phyloP scores from a whole-genome alignment of 2,329 filamentous ascomycete genomes.

The Colletotrichum sojae region DNA sequence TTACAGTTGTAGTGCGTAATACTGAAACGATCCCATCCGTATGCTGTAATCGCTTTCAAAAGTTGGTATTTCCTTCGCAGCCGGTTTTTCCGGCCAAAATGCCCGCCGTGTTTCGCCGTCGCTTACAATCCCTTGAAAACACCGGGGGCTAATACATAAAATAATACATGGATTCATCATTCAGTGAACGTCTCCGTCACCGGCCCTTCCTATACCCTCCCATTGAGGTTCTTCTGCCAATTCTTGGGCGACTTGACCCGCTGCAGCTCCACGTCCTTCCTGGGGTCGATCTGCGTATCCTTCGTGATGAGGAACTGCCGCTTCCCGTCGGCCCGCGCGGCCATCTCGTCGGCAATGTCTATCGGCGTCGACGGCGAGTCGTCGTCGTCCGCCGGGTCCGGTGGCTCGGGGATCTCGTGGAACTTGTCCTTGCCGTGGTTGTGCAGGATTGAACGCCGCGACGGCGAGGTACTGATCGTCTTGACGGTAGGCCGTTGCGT shows the following conservation, averaged over 20 bases:
- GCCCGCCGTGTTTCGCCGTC: not conserved
- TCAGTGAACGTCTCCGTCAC: not conserved
- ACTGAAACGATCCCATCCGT: conserved; percentile 22
- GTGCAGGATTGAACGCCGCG: conserved; percentile 26
- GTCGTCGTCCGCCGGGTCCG: not conserved
- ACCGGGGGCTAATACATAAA: not conserved
- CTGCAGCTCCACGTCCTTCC: conserved; percentile 22
- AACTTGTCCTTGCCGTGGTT: conserved; percentile 21
- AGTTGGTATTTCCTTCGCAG: conserved; percentile 7
- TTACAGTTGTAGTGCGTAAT: too few species aligned
- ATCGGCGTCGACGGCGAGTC: conserved; percentile 27
- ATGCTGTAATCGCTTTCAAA: not conserved
- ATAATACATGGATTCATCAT: conserved; percentile 1
- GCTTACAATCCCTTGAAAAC: conserved; percentile 13
- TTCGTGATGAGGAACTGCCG: conserved; percentile 25
- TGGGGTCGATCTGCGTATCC: not conserved
- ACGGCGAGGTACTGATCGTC: not conserved
- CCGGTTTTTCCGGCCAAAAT: not conserved
- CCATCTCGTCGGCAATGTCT: conserved; percentile 36
- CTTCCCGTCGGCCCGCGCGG: conserved; percentile 32
- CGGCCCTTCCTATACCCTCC: not conserved
- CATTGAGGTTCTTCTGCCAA: conserved; percentile 14
- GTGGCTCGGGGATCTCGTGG: conserved; percentile 11
- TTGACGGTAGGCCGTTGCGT: conserved; percentile 37
- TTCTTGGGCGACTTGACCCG: conserved; percentile 4